A percentile compares a stretch with the other conserved stretches of the same genome.
phyloP scores from a whole-genome alignment of 768 basidiomycete species.

The Boletus patriciae region DNA sequence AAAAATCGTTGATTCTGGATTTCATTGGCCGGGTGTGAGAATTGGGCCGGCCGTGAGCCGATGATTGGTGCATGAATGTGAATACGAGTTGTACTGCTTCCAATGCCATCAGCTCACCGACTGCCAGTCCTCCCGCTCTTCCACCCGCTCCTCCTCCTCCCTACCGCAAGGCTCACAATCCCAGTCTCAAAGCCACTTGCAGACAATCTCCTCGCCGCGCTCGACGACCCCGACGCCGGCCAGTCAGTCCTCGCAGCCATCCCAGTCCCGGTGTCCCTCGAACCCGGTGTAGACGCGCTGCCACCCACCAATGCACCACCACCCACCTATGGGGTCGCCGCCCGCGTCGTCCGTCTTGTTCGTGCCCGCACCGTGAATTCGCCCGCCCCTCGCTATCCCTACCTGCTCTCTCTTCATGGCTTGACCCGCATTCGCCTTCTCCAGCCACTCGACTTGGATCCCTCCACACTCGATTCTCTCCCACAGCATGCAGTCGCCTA shows the following conservation, averaged over 20 bases:
- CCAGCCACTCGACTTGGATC: slow-evolving; percentile 34
- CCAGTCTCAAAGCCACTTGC: slow-evolving; percentile 63
- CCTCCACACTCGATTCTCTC: slow-evolving; percentile 33
- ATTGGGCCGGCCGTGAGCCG: not conserved
- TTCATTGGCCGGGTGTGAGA: slow-evolving; percentile 3
- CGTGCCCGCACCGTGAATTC: slow-evolving; percentile 49
- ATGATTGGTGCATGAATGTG: not conserved
- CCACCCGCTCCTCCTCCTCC: slow-evolving; percentile 73
- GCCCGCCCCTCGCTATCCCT: slow-evolving; percentile 49
- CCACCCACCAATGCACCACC: slow-evolving; percentile 21
- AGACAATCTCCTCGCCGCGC: slow-evolving; percentile 62
- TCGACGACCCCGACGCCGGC: slow-evolving; percentile 61
- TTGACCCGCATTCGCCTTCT: slow-evolving; percentile 63
- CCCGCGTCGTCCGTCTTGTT: slow-evolving; percentile 68
- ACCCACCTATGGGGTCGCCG: slow-evolving; percentile 65
- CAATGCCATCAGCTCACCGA: slow-evolving; percentile 35
- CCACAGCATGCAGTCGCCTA: slow-evolving; percentile 48
- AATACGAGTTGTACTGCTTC: not conserved
- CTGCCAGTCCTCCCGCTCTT: slow-evolving; percentile 71
- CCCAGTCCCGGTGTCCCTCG: slow-evolving; percentile 42
- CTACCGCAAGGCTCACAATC: slow-evolving; percentile 66
- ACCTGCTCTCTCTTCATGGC: slow-evolving; percentile 71
- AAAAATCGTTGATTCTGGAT: slow-evolving; percentile 29
- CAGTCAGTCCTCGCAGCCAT: slow-evolving; percentile 71
- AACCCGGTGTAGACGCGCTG: slow-evolving; percentile 10